Evolutionary conservation across 495 filamentous ascomycete species (phyloP).

Genomic region (Pyronema omphalodes): DNA sequence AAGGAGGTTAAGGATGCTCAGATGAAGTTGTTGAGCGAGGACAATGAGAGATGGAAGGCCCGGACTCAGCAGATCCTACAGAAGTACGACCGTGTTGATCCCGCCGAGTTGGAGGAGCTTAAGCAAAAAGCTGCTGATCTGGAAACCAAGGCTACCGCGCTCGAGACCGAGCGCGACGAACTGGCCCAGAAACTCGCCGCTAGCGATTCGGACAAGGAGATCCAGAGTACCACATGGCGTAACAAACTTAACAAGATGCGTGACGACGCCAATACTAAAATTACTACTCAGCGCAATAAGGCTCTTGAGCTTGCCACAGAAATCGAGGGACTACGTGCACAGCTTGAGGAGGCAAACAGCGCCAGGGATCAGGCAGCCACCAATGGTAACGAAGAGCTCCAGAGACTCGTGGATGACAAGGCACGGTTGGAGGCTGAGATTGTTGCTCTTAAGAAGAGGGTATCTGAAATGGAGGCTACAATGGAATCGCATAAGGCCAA

Average conservation of each 20-base stretch:
- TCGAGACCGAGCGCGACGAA: constrained; percentile 27
- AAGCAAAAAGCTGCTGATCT: constrained; percentile 46
- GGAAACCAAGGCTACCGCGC: constrained; percentile 50
- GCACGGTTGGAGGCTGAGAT: constrained; percentile 21
- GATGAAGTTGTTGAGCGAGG: constrained; percentile 63
- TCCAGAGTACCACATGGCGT: constrained; percentile 26
- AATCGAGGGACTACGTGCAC: constrained; percentile 29
- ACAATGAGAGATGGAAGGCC: constrained; percentile 82
- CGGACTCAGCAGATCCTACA: constrained; percentile 83
- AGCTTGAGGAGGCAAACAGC: constrained; percentile 28
- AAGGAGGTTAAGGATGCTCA: constrained; percentile 66
- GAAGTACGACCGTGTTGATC: constrained; percentile 89
- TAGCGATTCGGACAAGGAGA: constrained; percentile 31
- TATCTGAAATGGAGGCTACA: constrained; percentile 10
- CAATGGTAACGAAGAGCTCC: constrained; percentile 21
- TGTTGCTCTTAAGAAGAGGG: constrained; percentile 31
- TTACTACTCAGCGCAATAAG: constrained; percentile 28
- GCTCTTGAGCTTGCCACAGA: constrained; percentile 31
- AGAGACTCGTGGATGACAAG: constrained; percentile 6
- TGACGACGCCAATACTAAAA: constrained; percentile 42
- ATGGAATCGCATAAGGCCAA: constrained; percentile 2
- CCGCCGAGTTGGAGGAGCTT: constrained; percentile 70
- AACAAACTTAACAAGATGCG: constrained; percentile 36
- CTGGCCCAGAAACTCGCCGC: constrained; percentile 29
- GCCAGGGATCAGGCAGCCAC: constrained; percentile 28